phyloP scores from a whole-genome alignment of 2,329 filamentous ascomycete species.

The Arthrobotrys entomopaga region DNA sequence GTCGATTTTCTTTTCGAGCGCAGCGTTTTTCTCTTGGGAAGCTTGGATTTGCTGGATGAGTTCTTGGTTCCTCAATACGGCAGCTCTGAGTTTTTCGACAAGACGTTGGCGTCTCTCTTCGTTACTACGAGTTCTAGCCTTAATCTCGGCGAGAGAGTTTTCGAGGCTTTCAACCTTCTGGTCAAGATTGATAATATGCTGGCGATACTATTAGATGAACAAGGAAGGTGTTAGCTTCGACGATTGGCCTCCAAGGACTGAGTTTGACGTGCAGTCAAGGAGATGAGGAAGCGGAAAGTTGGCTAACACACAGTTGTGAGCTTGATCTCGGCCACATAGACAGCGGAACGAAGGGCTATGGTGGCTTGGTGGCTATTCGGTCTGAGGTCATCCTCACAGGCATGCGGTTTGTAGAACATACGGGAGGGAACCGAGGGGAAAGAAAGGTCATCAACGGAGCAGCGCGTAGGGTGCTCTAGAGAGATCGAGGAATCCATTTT shows the following conservation, averaged over 20 bases:
- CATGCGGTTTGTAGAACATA: constrained; percentile 1
- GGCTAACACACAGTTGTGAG: background rate
- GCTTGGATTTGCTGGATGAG: background rate
- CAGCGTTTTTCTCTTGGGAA: background rate
- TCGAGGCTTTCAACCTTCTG: background rate
- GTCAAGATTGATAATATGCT: background rate
- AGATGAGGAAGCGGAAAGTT: too few relatives aligned
- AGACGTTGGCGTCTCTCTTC: background rate
- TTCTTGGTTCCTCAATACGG: background rate
- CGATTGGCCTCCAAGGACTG: too few relatives aligned
- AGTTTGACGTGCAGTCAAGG: too few relatives aligned
- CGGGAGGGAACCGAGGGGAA: constrained; percentile 11
- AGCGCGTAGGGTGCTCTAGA: background rate
- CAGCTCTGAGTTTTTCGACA: background rate
- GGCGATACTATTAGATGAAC: background rate
- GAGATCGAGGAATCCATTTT: too few relatives aligned
- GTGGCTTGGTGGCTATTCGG: background rate
- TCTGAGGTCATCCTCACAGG: background rate
- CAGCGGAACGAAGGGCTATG: constrained; percentile 2
- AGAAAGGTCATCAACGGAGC: constrained; percentile 14
- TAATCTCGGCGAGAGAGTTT: background rate
- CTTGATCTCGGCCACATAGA: constrained; percentile 14
- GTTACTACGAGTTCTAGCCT: background rate
- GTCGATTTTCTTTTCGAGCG: background rate
- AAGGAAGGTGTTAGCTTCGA: too few relatives aligned